Conservation (phyloP, 2,329 filamentous ascomycete genomes). For the Exophiala dermatitidis region DNA sequence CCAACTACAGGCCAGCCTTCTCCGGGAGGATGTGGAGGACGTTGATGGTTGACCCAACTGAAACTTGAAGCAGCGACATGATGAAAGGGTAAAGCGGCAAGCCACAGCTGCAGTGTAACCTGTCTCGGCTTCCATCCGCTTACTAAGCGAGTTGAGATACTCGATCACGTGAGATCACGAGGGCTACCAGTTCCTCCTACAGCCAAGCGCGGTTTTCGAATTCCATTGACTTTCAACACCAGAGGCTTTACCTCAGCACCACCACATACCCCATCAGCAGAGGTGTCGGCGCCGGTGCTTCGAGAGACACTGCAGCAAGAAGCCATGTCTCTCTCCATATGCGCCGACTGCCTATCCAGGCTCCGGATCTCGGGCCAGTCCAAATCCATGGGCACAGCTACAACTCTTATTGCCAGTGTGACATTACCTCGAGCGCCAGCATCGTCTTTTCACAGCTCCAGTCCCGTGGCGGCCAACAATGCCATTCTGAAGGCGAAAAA, state of each 20-base stretch:
- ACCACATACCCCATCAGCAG: neutral
- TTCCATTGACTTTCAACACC: neutral
- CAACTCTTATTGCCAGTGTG: neutral
- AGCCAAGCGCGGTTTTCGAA: neutral
- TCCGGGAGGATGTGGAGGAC: no score
- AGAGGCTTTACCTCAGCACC: neutral
- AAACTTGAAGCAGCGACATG: no score
- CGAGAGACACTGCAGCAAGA: neutral
- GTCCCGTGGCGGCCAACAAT: conserved; percentile 35
- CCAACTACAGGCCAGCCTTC: no score
- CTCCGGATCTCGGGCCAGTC: conserved; percentile 8
- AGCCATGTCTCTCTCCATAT: conserved; percentile 21
- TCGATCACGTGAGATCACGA: no score
- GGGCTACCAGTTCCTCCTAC: no score
- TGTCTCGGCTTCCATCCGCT: no score
- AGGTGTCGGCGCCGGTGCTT: neutral
- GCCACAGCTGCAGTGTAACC: no score
- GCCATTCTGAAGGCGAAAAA: conserved; percentile 44
- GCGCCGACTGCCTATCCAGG: conserved; percentile 20
- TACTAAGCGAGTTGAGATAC: no score
- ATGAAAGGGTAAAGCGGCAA: no score
- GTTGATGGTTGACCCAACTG: no score
- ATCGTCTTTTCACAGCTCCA: conserved; percentile 41
- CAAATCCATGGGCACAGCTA: neutral
- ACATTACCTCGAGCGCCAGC: conserved; percentile 7